Evolutionary conservation across 352 stramenopile species (phyloP).

Genomic region (Globisporangium acanthophoron): DNA sequence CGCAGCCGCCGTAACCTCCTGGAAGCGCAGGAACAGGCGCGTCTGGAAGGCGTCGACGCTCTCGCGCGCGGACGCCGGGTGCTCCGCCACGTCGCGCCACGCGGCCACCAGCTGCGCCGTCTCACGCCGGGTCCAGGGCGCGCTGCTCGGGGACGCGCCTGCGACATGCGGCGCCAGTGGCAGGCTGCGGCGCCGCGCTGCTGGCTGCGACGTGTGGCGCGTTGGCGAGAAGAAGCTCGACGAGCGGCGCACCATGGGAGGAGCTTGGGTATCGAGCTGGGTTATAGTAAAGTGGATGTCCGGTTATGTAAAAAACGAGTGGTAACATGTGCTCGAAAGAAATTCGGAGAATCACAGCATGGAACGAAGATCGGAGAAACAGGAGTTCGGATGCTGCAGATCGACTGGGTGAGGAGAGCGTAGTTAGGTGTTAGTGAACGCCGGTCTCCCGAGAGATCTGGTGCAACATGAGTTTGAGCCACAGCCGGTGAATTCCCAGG

Average conservation of each 20-base stretch:
- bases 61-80: slow-evolving; percentile 5
- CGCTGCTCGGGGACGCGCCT: slow-evolving; percentile 3
- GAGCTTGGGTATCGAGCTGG: too few species aligned
- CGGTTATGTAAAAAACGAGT: too few species aligned
- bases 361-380: too few species aligned
- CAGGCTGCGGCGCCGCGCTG: slow-evolving; percentile 4
- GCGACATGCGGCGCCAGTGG: not conserved
- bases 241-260: not conserved
- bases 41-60: slow-evolving; percentile 15
- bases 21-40: slow-evolving; percentile 11
- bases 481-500: too few species aligned
- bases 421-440: too few species aligned
- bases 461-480: too few species aligned
- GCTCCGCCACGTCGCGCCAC: slow-evolving; percentile 10
- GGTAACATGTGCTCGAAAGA: too few species aligned
- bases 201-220: not conserved
- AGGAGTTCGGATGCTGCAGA: too few species aligned
- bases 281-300: too few species aligned
- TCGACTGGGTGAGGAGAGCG: too few species aligned
- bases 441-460: too few species aligned
- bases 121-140: slow-evolving; percentile 8
- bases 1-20: slow-evolving; percentile 2
- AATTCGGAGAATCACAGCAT: too few species aligned
- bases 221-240: slow-evolving; percentile 8
- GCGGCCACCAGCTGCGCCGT: slow-evolving; percentile 7